Percentiles rank a stretch among this genome's conserved stretches.
These are phyloP conservation scores for Tuber indicum DNA, from an alignment of 495 filamentous ascomycete genomes.

Conservation along the genomic window DNA sequence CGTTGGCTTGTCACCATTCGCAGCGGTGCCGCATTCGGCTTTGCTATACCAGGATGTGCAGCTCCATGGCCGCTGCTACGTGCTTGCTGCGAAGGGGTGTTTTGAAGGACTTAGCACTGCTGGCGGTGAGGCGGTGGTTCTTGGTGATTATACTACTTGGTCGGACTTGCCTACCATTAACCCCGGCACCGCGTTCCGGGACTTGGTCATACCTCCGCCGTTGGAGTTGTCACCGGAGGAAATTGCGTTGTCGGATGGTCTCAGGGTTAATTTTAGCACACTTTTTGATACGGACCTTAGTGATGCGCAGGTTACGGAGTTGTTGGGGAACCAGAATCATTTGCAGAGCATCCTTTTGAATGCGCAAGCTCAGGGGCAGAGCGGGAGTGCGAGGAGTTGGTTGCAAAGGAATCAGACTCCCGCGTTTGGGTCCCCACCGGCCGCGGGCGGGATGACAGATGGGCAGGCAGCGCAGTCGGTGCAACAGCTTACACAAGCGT, in stretches of 20 bases:
- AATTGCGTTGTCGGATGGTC: constrained; percentile 23
- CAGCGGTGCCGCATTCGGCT: constrained; percentile 40
- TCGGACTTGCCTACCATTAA: constrained; percentile 35
- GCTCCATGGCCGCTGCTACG: constrained; percentile 29
- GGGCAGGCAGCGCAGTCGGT: neutral
- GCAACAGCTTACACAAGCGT: neutral
- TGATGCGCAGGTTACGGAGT: constrained; percentile 14
- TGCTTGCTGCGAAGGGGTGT: constrained; percentile 44
- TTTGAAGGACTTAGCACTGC: constrained; percentile 28
- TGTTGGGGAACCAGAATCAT: constrained; percentile 28
- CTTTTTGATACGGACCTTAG: constrained; percentile 27
- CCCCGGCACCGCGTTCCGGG: constrained; percentile 27
- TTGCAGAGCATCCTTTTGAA: constrained; percentile 24
- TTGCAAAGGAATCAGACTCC: constrained; percentile 15
- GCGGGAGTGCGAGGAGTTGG: constrained; percentile 37
- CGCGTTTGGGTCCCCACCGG: neutral
- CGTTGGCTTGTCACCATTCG: constrained; percentile 44
- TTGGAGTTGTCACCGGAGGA: constrained; percentile 20
- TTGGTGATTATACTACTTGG: constrained; percentile 37
- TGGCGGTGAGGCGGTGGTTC: constrained; percentile 13
- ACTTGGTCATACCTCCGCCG: constrained; percentile 19
- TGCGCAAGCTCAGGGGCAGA: constrained; percentile 20
- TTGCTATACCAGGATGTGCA: constrained; percentile 42
- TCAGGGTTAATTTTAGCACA: constrained; percentile 23
- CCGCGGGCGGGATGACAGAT: neutral